Evolutionary conservation across 1,139 yeast genomes (phyloP).

Genomic region (Saccharomyces hybrid): DNA sequence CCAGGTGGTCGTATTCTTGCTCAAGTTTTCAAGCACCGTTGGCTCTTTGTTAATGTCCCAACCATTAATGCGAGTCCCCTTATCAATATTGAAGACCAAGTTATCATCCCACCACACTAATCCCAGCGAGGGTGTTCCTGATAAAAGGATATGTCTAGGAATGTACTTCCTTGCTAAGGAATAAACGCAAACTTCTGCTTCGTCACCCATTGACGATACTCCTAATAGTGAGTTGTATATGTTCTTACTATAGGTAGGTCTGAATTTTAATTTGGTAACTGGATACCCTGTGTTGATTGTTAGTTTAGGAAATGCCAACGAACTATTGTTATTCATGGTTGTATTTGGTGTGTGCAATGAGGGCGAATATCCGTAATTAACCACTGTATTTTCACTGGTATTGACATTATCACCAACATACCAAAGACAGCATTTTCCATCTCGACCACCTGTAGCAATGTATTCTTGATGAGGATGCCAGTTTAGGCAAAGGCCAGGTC

Average conservation of each 20-base stretch:
- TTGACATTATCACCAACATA: constrained; percentile 27
- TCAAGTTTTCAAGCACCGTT: constrained; percentile 26
- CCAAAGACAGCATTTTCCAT: constrained; percentile 40
- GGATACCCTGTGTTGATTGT: constrained; percentile 67
- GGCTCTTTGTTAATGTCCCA: constrained; percentile 31
- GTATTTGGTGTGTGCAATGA: constrained; percentile 6
- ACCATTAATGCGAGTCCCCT: constrained; percentile 27
- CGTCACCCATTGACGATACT: constrained; percentile 69
- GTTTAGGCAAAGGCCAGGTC: constrained; percentile 80
- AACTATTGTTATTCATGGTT: constrained; percentile 21
- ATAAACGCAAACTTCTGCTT: constrained; percentile 66
- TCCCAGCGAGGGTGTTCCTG: constrained; percentile 28
- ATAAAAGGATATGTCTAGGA: constrained; percentile 49
- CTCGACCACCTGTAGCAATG: constrained; percentile 89
- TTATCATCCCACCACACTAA: constrained; percentile 32
- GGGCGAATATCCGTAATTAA: constrained; percentile 6
- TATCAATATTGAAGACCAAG: constrained; percentile 29
- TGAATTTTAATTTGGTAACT: constrained; percentile 47
- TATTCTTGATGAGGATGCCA: constrained; percentile 84
- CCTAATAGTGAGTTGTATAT: constrained; percentile 57
- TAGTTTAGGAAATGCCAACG: constrained; percentile 50
- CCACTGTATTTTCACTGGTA: constrained; percentile 22
- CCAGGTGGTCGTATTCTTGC: constrained; percentile 27
- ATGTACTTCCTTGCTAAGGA: constrained; percentile 64
- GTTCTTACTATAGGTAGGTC: constrained; percentile 37